These are phyloP conservation scores for Pyracantha coccinea DNA, from an alignment of 331 rosid genomes.

Conservation along the genomic window DNA sequence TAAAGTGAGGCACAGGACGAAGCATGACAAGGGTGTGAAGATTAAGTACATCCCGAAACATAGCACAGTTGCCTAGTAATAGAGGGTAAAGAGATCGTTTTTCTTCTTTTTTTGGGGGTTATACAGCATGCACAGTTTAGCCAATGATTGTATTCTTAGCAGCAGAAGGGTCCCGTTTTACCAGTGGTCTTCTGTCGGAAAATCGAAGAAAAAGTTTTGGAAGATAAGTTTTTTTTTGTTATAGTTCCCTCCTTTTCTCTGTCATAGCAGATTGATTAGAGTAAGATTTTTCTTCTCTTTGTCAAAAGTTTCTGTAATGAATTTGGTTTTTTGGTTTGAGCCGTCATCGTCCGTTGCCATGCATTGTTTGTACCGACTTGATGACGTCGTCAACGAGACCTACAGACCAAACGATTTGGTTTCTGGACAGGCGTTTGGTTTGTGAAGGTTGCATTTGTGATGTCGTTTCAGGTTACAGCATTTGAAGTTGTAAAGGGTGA, in stretches of 20 bases:
- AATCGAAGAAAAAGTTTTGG: slow-evolving; percentile 36
- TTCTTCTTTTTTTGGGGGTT: slow-evolving; percentile 3
- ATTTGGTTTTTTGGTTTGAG: slow-evolving; percentile 14
- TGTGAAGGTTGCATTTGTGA: not conserved
- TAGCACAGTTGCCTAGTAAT: slow-evolving; percentile 30
- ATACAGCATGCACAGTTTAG: slow-evolving; percentile 47
- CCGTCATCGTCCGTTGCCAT: not conserved
- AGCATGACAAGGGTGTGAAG: slow-evolving; percentile 44
- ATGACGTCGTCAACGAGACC: not conserved
- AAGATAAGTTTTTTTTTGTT: slow-evolving; percentile 17
- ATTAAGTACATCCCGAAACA: slow-evolving; percentile 55
- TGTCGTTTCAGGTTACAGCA: not conserved
- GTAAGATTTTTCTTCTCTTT: slow-evolving; percentile 2
- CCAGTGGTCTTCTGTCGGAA: slow-evolving; percentile 61
- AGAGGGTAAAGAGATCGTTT: slow-evolving; percentile 22
- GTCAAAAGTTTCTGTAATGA: slow-evolving; percentile 22
- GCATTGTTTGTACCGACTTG: not conserved
- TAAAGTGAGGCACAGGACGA: slow-evolving; percentile 40
- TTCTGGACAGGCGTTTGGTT: not conserved
- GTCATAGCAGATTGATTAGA: slow-evolving; percentile 25
- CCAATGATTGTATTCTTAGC: slow-evolving; percentile 28
- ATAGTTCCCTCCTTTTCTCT: slow-evolving; percentile 26
- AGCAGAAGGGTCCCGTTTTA: slow-evolving; percentile 59
- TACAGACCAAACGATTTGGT: not conserved
- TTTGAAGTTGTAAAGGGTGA: not conserved